Base-by-base conservation (phyloP, 768 basidiomycete species). In the Galerina marginata region DNA sequence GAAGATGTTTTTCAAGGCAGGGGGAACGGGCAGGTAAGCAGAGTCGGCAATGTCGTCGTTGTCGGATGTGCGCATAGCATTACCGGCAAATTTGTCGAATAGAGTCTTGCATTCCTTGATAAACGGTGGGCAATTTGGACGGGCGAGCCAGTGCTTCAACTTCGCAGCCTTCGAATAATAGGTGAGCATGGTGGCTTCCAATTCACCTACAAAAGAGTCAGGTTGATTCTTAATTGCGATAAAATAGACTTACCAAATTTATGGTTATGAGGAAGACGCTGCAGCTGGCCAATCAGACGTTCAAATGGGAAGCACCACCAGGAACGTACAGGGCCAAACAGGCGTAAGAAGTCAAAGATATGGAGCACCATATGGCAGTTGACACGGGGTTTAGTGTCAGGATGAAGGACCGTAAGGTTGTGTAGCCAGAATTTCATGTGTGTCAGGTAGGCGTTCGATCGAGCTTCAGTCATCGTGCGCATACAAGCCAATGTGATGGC, bases 351-450 rank as follows among this genome's bases (percentile, higher is more conserved):
- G 12, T 78, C 70, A n/a, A 68, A 63, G 6, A 80, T 52, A 54
- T 79, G 79, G 48, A 78, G 66, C 0, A 72, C 64, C 2, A 69
- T 59, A 48, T 78, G 77, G 3, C 43, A 11, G 40, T 60, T 60
- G 46, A 33, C 46, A 9, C 36, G 6, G 15, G 51, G 37, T 11
- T 15, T 39, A 15, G 11, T 20, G 1, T 38, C 40, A 11, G 37
- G 26, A 9, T 23, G 29, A 23, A 59, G 26, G 14, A 7, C 25
- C 15, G 46, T 40, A 9, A 62, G 40, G 36, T 57, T n/a, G 4
- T 12, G 14, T 12, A 57, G 14, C 61, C 61, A 62, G 9, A 44
- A 14, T 37, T 29, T 37, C 10, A 44, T 48, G 29, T 58, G n/a
- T n/a, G 16, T 15, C 9, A 44, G 38, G 29, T 58, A 58, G 20